A percentile compares a stretch with the other conserved stretches of the same genome.
Evolutionary conservation across 805 yeast species (phyloP).

Genomic region (Tetrapisispora iriomotensis): DNA sequence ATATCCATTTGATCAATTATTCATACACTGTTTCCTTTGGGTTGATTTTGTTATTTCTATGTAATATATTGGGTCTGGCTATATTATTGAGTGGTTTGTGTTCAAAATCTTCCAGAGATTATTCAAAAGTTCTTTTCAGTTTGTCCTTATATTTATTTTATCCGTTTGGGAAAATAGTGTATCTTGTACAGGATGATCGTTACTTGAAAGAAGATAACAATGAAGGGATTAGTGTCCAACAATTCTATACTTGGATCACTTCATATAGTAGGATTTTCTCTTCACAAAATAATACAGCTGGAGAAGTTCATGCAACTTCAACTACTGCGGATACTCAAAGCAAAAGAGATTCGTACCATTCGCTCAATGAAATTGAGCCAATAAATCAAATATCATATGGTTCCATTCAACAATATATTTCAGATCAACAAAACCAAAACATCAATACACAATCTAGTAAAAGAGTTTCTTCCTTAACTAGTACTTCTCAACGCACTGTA

Average conservation of each 20-base stretch:
- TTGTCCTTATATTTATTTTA: constrained; percentile 62
- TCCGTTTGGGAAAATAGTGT: constrained; percentile 88
- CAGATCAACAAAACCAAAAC: constrained; percentile 8
- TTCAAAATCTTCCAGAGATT: constrained; percentile 43
- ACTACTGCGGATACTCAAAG: neutral
- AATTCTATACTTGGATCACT: constrained; percentile 81
- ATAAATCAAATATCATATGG: constrained; percentile 18
- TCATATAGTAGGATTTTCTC: constrained; percentile 50
- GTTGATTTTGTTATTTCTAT: constrained; percentile 39
- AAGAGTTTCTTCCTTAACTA: neutral
- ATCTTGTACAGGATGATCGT: constrained; percentile 65
- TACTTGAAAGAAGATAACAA: constrained; percentile 80
- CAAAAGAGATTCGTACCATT: constrained; percentile 8
- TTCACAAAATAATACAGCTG: constrained; percentile 1
- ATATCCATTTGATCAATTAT: constrained; percentile 57
- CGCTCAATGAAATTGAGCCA: constrained; percentile 8
- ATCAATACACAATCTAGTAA: neutral
- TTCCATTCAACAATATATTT: constrained; percentile 22
- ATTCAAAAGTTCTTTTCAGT: constrained; percentile 49
- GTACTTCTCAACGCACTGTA: neutral
- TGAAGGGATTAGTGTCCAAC: constrained; percentile 77
- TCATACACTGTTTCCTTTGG: constrained; percentile 76
- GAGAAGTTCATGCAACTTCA: constrained; percentile 8
- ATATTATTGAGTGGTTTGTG: constrained; percentile 36
- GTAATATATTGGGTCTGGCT: constrained; percentile 34